These are phyloP conservation scores for Silene conica DNA, from an alignment of 148 eudicot genomes.

Conservation along the genomic window DNA sequence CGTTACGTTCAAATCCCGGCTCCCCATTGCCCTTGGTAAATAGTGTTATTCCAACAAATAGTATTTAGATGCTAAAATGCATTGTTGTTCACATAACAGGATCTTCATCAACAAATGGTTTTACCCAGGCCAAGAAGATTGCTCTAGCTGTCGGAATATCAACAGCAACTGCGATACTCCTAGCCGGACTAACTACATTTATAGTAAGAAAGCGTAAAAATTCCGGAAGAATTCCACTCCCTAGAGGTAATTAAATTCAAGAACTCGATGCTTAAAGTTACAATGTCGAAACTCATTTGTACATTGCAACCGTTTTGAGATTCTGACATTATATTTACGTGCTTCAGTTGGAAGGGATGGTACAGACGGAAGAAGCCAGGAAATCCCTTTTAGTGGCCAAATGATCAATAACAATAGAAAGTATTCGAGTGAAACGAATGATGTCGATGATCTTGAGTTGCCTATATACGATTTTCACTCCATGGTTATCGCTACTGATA, in stretches of 20 bases:
- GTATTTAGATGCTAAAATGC: not conserved
- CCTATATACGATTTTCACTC: slow-evolving; percentile 33
- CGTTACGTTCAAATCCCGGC: no score
- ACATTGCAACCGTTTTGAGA: no score
- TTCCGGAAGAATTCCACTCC: not conserved
- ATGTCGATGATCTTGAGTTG: slow-evolving; percentile 30
- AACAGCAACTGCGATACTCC: slow-evolving; percentile 28
- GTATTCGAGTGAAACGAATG: slow-evolving; percentile 27
- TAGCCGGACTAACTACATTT: slow-evolving; percentile 27
- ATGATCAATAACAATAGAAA: slow-evolving; percentile 22
- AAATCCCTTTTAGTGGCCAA: slow-evolving; percentile 24
- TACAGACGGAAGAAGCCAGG: slow-evolving; percentile 26
- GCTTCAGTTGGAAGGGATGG: slow-evolving; percentile 23
- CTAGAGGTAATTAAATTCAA: slow-evolving; percentile 31
- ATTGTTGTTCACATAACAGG: slow-evolving; percentile 7
- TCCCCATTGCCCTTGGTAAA: no score
- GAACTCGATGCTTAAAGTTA: not conserved
- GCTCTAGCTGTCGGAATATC: slow-evolving; percentile 34
- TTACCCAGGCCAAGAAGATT: slow-evolving; percentile 20
- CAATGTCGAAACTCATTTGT: not conserved
- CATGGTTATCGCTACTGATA: slow-evolving; percentile 31
- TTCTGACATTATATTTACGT: not conserved
- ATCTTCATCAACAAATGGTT: slow-evolving; percentile 22
- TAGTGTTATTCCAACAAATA: no score
- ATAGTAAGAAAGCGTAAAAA: slow-evolving; percentile 31